A percentile compares a stretch with the other conserved stretches of the same genome.
Evolutionary conservation across 164 flowering plant genomes (phyloP).

Genomic region (Vitis amurensis): DNA sequence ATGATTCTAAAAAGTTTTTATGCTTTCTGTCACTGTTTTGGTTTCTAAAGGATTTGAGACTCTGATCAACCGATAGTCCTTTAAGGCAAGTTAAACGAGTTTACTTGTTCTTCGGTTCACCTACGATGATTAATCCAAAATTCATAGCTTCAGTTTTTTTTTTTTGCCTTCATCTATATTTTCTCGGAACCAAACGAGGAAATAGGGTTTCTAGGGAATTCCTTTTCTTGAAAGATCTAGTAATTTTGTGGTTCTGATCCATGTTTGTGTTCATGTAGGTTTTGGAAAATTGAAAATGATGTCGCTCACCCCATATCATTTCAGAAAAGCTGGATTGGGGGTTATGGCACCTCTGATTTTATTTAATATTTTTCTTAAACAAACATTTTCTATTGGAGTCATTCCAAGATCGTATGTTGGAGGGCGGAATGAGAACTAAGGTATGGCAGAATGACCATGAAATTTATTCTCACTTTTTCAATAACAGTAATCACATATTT

Average conservation of each 20-base stretch:
- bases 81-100: too few species aligned
- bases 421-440: conserved; percentile 77
- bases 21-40: too few species aligned
- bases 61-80: too few species aligned
- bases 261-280: not conserved
- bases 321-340: conserved; percentile 53
- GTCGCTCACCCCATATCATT: conserved; percentile 65
- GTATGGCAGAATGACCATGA: conserved; percentile 22
- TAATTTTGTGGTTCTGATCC: not conserved
- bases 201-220: not conserved
- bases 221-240: not conserved
- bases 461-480: not conserved
- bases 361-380: too few species aligned
- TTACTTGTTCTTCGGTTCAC: too few species aligned
- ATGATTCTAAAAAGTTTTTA: not conserved
- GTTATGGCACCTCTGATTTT: conserved; percentile 16
- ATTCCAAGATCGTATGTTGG: conserved; percentile 29
- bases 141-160: not conserved
- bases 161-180: not conserved
- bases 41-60: too few species aligned
- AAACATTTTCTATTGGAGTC: too few species aligned
- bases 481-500: not conserved
- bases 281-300: conserved; percentile 14
- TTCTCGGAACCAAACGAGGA: not conserved
- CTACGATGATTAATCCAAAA: too few species aligned